phyloP scores from a whole-genome alignment of 2,329 filamentous ascomycete genomes.

The Cadophora malorum region DNA sequence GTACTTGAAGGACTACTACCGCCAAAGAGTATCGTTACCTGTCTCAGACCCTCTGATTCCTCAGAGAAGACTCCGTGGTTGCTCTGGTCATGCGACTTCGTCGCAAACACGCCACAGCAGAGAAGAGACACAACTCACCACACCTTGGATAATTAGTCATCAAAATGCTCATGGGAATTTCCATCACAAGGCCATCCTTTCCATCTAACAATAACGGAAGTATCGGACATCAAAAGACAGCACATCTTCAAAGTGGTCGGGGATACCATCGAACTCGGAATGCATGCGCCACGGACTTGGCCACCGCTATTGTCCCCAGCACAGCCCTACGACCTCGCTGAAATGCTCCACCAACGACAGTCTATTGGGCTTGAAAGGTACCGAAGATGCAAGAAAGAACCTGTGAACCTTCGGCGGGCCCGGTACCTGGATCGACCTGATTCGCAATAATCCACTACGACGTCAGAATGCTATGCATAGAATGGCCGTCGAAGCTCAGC shows the following conservation, averaged over 20 bases:
- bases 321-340: constrained; percentile 18
- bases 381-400: constrained; percentile 9
- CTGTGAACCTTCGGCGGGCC: constrained; percentile 26
- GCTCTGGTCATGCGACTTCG: neutral
- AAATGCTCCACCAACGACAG: constrained; percentile 15
- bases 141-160: neutral
- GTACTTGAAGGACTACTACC: too few relatives aligned
- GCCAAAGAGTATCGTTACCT: neutral
- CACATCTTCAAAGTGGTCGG: neutral
- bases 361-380: constrained; percentile 1
- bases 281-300: constrained; percentile 21
- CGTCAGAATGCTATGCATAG: constrained; percentile 21
- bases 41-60: neutral
- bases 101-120: neutral
- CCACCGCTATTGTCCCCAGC: constrained; percentile 5
- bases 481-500: constrained; percentile 18
- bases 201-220: neutral
- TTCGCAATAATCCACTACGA: constrained; percentile 23
- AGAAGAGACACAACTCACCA: neutral
- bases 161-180: neutral
- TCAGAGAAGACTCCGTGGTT: neutral
- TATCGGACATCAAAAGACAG: neutral
- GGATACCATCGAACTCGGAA: constrained; percentile 10
- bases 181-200: neutral
- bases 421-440: constrained; percentile 17